Percentiles rank a stretch among this genome's conserved stretches.
phyloP scores from a whole-genome alignment of 179 eudicot species.

The Corrigiola litoralis region DNA sequence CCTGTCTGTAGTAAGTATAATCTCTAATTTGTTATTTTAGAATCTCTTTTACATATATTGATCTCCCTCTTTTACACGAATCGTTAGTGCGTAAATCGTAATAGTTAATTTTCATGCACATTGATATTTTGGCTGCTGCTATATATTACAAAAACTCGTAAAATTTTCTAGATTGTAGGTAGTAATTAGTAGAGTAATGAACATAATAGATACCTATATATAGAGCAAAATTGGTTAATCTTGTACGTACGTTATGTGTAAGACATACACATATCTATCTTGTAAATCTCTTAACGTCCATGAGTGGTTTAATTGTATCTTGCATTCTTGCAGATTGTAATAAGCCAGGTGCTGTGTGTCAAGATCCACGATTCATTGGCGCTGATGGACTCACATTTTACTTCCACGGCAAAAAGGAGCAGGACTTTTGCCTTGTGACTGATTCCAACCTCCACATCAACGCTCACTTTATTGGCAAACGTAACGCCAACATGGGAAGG shows the following conservation, averaged over 20 bases:
- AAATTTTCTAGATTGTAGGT: too few relatives aligned
- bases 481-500: conserved; percentile 31
- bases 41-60: neutral
- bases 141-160: too few relatives aligned
- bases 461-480: conserved; percentile 51
- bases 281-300: neutral
- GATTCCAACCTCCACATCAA: conserved; percentile 53
- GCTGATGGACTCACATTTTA: conserved; percentile 46
- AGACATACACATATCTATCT: neutral
- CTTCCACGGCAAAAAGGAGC: conserved; percentile 53
- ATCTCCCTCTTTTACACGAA: too few relatives aligned
- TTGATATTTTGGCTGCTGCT: too few relatives aligned
- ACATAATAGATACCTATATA: too few relatives aligned
- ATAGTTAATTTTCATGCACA: too few relatives aligned
- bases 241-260: too few relatives aligned
- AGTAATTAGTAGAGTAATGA: too few relatives aligned
- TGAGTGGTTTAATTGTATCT: too few relatives aligned
- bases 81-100: too few relatives aligned
- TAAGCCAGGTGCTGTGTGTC: conserved; percentile 49
- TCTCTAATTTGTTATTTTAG: neutral
- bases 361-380: conserved; percentile 47
- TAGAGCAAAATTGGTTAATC: too few relatives aligned
- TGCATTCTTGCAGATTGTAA: conserved; percentile 42
- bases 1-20: conserved; percentile 11
- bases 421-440: conserved; percentile 46